phyloP scores from a whole-genome alignment of 2,329 filamentous ascomycete species.

The Talaromyces rugulosus region DNA sequence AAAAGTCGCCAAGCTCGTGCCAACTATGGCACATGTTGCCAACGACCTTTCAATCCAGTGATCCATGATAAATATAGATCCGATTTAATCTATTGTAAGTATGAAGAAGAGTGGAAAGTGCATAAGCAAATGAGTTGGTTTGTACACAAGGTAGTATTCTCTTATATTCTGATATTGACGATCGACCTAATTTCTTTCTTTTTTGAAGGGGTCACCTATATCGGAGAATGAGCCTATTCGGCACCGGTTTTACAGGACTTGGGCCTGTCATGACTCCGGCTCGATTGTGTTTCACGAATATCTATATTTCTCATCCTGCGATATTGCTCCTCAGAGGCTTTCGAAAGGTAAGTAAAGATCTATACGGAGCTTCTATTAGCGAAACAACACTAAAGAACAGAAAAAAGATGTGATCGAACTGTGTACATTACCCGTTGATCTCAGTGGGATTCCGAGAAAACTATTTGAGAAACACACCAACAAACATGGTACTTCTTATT shows the following conservation, averaged over 20 bases:
- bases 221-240: conserved; percentile 17
- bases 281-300: background rate
- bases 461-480: conserved; percentile 17
- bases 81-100: conserved; percentile 4
- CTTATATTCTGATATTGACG: background rate
- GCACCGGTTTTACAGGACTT: background rate
- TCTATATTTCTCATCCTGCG: conserved; percentile 12
- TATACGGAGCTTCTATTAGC: background rate
- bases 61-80: background rate
- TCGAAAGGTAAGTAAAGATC: background rate
- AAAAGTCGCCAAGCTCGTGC: conserved; percentile 17
- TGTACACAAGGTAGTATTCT: conserved; percentile 21
- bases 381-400: background rate
- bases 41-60: fast-evolving
- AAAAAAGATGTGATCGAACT: conserved; percentile 13
- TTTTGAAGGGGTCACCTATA: conserved; percentile 14
- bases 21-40: conserved; percentile 14
- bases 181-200: background rate
- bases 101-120: conserved; percentile 12
- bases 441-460: conserved; percentile 16
- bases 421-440: conserved; percentile 18
- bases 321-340: conserved; percentile 9
- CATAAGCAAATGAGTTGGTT: conserved; percentile 16
- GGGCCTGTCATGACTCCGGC: fast-evolving
- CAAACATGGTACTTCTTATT: conserved; percentile 16